Evolutionary conservation across 208 protist species (phyloP), one percentile per base, ranked within the genome.

Genomic region (Borovskyia barvae): DNA sequence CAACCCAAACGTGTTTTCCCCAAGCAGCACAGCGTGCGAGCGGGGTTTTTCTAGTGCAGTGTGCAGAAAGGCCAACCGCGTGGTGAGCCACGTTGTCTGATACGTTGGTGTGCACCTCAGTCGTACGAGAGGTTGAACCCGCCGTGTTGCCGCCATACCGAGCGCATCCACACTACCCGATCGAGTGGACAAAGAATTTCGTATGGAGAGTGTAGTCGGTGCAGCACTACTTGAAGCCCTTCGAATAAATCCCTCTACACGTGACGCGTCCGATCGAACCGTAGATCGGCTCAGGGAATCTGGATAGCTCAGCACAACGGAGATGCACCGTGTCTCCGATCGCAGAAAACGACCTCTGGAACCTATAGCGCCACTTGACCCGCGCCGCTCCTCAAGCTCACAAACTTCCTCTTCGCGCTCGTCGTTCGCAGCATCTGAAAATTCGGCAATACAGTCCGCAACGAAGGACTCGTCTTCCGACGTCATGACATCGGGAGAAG

Each of bases 11-110:
- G 59, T 55, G 36, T 74, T 65, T 9, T 63, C 40, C 17, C 80
- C 75, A 19, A 90, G 58, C 45, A 94, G 47, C 2, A 75, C 75
- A 1, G 82, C 56, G 48, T 89, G 79, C 15, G 65, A 54, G 12
- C 77, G 68, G 5, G 57, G 55, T 17, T 63, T 60, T 11, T 59
- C 65, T 7, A 89, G 54, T 6, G 50, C 2, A 35, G 61, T 46
- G 5, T 42, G 40, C 12, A 85, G 49, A 22, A 48, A 51, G n/a
- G 71, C 20, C 15, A 70, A 30, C 12, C 63, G 58, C 37, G 60
- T 53, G 5, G 68, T 74, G 28, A 89, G 68, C 82, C 82, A 89
- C 24, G 68, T 76, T 14, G 78, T 89, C 53, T 75, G 75, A 17
- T 81, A 76, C 1, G 77, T 88, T 11, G 49, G 49, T 2, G 68